These are phyloP conservation scores for Bipolaris oryzae DNA, from an alignment of 2,329 filamentous ascomycete genomes.

Conservation along the genomic window DNA sequence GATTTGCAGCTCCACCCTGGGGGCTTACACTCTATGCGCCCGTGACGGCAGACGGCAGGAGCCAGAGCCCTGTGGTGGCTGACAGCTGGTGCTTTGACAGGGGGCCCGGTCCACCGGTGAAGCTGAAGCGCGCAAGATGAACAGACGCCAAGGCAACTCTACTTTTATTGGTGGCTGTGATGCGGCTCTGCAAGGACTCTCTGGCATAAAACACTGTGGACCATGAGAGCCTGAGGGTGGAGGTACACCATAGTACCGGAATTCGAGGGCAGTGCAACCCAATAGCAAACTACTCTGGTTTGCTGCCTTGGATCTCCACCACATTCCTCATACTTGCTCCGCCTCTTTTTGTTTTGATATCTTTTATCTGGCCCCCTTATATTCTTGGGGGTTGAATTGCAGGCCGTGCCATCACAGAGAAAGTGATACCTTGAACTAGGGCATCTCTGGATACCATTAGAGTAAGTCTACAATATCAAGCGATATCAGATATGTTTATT, in stretches of 20 bases:
- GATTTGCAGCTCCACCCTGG: slow-evolving; percentile 28
- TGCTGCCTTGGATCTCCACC: slow-evolving; percentile 29
- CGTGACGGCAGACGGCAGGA: slow-evolving; percentile 25
- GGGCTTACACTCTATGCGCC: slow-evolving; percentile 30
- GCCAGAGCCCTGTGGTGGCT: slow-evolving; percentile 42
- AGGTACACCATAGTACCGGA: slow-evolving; percentile 26
- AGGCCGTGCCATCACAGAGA: slow-evolving; percentile 5
- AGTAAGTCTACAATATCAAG: background rate
- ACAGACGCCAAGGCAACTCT: slow-evolving; percentile 10
- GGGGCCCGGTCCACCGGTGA: slow-evolving; percentile 38
- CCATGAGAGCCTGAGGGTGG: slow-evolving; percentile 27
- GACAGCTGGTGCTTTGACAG: slow-evolving; percentile 26
- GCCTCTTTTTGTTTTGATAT: slow-evolving; percentile 32
- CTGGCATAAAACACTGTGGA: slow-evolving; percentile 40
- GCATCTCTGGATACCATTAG: background rate
- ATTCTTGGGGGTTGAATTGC: slow-evolving; percentile 15
- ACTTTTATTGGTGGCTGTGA: slow-evolving; percentile 22
- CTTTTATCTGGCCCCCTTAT: slow-evolving; percentile 12
- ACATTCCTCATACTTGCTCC: slow-evolving; percentile 28
- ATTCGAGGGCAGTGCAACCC: slow-evolving; percentile 40
- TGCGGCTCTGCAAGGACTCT: slow-evolving; percentile 44
- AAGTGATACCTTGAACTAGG: background rate
- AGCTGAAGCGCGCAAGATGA: slow-evolving; percentile 15
- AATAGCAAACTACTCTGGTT: slow-evolving; percentile 21
- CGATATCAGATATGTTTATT: background rate